These are phyloP conservation scores for Sanghuangporus weigelae DNA, from an alignment of 1,284 basidiomycete species.

Conservation along the genomic window DNA sequence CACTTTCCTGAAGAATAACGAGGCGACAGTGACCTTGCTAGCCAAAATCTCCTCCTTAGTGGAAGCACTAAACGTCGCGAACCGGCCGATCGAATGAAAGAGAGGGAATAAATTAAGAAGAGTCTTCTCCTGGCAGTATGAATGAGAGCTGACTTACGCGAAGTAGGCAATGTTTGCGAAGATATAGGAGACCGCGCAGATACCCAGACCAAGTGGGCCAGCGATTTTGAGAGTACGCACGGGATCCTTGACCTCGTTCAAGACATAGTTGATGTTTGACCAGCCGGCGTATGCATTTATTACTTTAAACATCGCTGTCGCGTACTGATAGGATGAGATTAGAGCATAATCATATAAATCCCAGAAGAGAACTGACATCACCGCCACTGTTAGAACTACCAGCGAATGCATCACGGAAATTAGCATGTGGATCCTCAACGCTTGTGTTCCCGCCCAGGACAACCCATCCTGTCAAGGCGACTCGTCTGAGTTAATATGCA, in stretches of 20 bases:
- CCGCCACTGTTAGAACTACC: slow-evolving; percentile 42
- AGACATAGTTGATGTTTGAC: slow-evolving; percentile 46
- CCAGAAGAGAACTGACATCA: slow-evolving; percentile 28
- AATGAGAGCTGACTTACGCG: slow-evolving; percentile 23
- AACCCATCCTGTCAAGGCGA: not conserved
- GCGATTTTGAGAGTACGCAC: slow-evolving; percentile 49
- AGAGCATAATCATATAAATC: not conserved
- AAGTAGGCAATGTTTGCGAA: slow-evolving; percentile 53
- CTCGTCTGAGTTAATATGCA: not conserved
- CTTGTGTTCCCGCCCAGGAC: slow-evolving; percentile 45
- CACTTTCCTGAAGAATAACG: slow-evolving; percentile 49
- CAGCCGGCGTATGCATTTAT: slow-evolving; percentile 52
- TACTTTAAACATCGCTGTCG: slow-evolving; percentile 56
- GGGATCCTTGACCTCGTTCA: slow-evolving; percentile 50
- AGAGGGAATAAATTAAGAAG: not conserved
- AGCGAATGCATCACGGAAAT: slow-evolving; percentile 44
- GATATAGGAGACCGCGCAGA: slow-evolving; percentile 43
- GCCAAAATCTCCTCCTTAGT: slow-evolving; percentile 40
- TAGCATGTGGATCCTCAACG: slow-evolving; percentile 36
- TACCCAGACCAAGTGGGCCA: slow-evolving; percentile 45
- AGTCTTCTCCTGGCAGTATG: not conserved
- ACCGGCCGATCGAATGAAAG: not conserved
- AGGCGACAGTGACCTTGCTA: slow-evolving; percentile 45
- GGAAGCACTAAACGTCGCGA: slow-evolving; percentile 27
- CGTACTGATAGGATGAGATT: slow-evolving; percentile 34